Conservation (phyloP, 2,329 filamentous ascomycete species). For the Claviceps fusiformis region DNA sequence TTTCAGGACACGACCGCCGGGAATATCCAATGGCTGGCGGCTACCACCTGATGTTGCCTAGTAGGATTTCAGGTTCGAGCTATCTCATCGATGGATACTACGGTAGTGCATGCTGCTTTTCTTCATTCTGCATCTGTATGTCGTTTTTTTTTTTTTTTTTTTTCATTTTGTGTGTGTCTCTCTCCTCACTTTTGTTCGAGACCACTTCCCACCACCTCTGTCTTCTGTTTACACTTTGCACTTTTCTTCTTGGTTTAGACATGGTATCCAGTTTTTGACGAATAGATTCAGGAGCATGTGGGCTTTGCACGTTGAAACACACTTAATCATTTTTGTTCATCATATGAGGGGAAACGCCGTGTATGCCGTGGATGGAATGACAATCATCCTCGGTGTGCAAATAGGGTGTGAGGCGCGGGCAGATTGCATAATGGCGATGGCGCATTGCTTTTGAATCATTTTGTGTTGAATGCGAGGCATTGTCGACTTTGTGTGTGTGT, state of each 20-base stretch:
- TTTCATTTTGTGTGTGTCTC: not conserved
- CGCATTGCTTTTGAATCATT: too few relatives aligned
- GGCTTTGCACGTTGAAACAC: not conserved
- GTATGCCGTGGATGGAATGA: not conserved
- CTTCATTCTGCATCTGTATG: not conserved
- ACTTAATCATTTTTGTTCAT: not conserved
- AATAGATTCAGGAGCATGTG: not conserved
- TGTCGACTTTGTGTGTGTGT: too few relatives aligned
- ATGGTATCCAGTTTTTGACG: not conserved
- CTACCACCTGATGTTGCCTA: conserved; percentile 6
- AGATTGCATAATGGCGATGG: too few relatives aligned
- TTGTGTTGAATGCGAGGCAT: too few relatives aligned
- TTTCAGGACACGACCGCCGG: conserved; percentile 8
- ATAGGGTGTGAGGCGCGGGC: too few relatives aligned
- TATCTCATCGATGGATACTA: not conserved
- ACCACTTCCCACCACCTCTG: not conserved
- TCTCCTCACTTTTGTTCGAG: not conserved
- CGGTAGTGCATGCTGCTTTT: not conserved
- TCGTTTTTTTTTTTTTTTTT: not conserved
- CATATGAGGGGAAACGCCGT: too few relatives aligned
- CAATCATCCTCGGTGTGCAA: too few relatives aligned
- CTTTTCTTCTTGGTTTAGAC: conserved; percentile 4
- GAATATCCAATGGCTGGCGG: conserved; percentile 10
- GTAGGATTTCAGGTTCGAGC: not conserved
- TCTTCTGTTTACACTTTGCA: not conserved